Evolutionary conservation across 1,284 basidiomycete species (phyloP).

Genomic region (Tilletia walkeri): DNA sequence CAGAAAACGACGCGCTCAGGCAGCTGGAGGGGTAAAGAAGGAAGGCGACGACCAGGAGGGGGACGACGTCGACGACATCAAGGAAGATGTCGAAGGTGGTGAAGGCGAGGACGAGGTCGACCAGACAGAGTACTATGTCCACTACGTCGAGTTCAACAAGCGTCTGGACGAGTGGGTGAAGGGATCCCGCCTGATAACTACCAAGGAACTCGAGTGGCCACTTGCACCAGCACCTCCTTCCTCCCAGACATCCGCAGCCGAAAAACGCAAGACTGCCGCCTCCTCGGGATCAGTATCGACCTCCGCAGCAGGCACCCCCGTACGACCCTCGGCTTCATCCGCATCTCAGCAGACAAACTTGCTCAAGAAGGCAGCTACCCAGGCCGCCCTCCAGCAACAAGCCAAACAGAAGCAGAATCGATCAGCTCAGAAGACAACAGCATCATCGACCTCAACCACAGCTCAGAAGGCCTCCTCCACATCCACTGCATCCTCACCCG

Average conservation of each 20-base stretch:
- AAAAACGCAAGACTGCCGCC: conserved; percentile 35
- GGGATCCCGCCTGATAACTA: conserved; percentile 78
- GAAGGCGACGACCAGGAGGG: background rate
- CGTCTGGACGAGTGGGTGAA: conserved; percentile 98
- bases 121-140: conserved; percentile 38
- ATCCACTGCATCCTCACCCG: too few species aligned
- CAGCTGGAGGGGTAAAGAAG: conserved; percentile 40
- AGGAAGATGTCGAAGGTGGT: background rate
- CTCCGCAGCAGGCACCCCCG: conserved; percentile 26
- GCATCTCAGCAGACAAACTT: conserved; percentile 58
- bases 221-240: background rate
- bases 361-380: conserved; percentile 67
- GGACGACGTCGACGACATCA: background rate
- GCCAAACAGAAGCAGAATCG: background rate
- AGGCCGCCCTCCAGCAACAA: background rate
- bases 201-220: conserved; percentile 90
- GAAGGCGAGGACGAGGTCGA: background rate
- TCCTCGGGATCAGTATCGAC: conserved; percentile 27
- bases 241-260: conserved; percentile 23
- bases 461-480: too few species aligned
- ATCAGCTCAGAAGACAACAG: too few species aligned
- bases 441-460: too few species aligned
- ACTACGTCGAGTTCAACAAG: conserved; percentile 51
- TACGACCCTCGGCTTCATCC: background rate
- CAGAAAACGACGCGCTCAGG: conserved; percentile 14